Evolutionary conservation across 345 rosid genomes (phyloP).

Genomic region (Zanthoxylum bungeanum): DNA sequence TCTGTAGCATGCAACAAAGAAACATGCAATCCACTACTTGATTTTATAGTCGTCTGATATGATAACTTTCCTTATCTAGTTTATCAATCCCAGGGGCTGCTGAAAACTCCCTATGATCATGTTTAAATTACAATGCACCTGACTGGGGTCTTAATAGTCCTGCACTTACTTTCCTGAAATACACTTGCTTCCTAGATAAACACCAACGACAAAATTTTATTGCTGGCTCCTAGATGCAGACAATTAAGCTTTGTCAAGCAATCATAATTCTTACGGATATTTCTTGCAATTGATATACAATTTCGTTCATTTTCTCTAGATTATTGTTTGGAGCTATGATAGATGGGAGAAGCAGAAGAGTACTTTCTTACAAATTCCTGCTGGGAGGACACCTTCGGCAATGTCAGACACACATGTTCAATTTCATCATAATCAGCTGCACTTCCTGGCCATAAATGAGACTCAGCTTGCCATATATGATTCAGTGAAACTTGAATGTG

Average conservation of each 20-base stretch:
- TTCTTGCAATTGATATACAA: background rate
- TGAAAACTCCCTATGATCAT: background rate
- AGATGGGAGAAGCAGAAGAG: conserved; percentile 41
- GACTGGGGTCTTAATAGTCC: background rate
- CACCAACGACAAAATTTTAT: background rate
- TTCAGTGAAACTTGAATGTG: conserved; percentile 37
- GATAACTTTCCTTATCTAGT: background rate
- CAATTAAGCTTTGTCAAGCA: background rate
- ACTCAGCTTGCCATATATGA: conserved; percentile 52
- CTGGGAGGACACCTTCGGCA: conserved; percentile 29
- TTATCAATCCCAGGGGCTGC: background rate
- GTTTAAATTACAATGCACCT: background rate
- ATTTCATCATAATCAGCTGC: conserved; percentile 51
- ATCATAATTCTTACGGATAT: background rate
- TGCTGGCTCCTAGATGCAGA: background rate
- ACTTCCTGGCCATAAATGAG: conserved; percentile 53
- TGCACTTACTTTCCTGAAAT: no score
- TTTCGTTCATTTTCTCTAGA: conserved; percentile 16
- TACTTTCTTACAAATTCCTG: conserved; percentile 30
- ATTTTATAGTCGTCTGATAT: background rate
- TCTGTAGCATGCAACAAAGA: background rate
- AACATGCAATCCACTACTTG: background rate
- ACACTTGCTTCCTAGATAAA: background rate
- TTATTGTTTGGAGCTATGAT: conserved; percentile 38
- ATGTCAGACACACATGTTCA: conserved; percentile 53